Conservation (phyloP, 371 early-diverging fungal genomes). For the Coemansia sp. region DNA sequence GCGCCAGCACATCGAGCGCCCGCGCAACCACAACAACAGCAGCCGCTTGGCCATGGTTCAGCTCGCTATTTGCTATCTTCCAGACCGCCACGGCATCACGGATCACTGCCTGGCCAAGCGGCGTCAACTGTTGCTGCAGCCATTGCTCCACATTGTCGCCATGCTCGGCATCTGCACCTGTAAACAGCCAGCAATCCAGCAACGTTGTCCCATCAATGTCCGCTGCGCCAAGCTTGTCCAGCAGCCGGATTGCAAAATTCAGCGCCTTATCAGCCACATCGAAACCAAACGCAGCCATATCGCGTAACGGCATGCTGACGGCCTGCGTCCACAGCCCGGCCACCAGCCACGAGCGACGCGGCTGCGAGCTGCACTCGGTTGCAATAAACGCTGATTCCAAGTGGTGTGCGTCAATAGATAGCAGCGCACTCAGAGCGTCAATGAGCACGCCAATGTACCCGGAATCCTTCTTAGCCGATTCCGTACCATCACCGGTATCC, state of each 20-base stretch:
- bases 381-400: background rate
- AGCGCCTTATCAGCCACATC: background rate
- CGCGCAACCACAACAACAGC: background rate
- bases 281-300: background rate
- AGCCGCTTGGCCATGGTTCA: background rate
- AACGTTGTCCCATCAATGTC: background rate
- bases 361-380: background rate
- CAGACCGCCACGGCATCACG: conserved; percentile 20
- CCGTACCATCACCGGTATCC: background rate
- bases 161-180: background rate
- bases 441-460: background rate
- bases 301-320: conserved; percentile 7
- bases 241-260: background rate
- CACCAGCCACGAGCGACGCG: conserved; percentile 8
- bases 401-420: background rate
- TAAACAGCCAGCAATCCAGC: background rate
- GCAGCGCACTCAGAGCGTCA: background rate
- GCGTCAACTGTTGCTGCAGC: background rate
- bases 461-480: background rate
- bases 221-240: background rate
- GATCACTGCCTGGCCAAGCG: conserved; percentile 17
- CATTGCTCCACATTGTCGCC: background rate
- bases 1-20: background rate
- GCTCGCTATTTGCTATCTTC: background rate
- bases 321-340: conserved; percentile 22